phyloP scores from a whole-genome alignment of 768 basidiomycete genomes.

The Mycena haematopus region DNA sequence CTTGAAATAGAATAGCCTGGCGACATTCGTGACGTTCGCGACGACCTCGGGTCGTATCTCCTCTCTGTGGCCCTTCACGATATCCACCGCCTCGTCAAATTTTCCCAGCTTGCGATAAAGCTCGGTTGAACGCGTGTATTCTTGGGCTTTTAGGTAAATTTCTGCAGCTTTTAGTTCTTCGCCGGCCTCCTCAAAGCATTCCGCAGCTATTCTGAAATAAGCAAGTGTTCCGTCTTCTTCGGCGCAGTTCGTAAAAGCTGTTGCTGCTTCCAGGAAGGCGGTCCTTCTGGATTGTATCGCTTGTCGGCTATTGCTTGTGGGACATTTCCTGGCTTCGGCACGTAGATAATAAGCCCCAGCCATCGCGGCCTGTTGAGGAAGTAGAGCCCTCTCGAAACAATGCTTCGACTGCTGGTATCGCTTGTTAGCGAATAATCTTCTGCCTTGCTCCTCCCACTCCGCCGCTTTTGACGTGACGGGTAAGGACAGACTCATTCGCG shows the following conservation, averaged over 20 bases:
- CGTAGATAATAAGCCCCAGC: constrained; percentile 62
- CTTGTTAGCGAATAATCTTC: constrained; percentile 45
- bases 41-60: constrained; percentile 12
- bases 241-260: constrained; percentile 55
- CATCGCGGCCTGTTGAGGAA: constrained; percentile 49
- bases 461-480: constrained; percentile 26
- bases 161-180: constrained; percentile 52
- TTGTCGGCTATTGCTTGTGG: constrained; percentile 32
- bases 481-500: background rate
- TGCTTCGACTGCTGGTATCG: constrained; percentile 60
- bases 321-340: constrained; percentile 51
- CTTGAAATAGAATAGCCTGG: constrained; percentile 25
- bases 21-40: constrained; percentile 18
- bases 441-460: constrained; percentile 45
- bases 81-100: constrained; percentile 58
- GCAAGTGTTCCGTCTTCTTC: constrained; percentile 37
- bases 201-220: constrained; percentile 52
- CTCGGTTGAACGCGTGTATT: constrained; percentile 51
- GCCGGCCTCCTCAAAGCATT: constrained; percentile 51
- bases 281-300: constrained; percentile 32
- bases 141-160: constrained; percentile 47
- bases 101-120: constrained; percentile 55
- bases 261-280: constrained; percentile 54
- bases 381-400: constrained; percentile 56
- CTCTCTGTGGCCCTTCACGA: constrained; percentile 12